These are phyloP conservation scores for Mucor plumbeus DNA, from an alignment of 371 early-diverging fungal species.

Conservation along the genomic window DNA sequence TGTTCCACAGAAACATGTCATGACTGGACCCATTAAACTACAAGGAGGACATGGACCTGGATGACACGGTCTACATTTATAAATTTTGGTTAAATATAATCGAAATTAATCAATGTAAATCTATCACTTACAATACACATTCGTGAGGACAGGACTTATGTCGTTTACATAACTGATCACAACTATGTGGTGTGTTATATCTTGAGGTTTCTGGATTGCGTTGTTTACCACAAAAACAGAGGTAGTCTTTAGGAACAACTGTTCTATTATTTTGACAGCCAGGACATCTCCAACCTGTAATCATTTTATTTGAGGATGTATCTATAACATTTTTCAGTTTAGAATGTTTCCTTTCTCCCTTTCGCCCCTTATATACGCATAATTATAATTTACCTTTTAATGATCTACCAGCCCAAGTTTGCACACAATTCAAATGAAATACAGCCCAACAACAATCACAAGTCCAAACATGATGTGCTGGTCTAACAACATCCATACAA, in stretches of 20 bases:
- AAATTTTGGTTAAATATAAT: not conserved
- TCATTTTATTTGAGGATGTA: constrained; percentile 37
- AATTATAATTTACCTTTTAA: constrained; percentile 48
- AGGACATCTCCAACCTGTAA: constrained; percentile 86
- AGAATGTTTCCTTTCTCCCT: no score
- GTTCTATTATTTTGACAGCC: constrained; percentile 85
- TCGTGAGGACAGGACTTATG: constrained; percentile 69
- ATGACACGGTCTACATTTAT: constrained; percentile 73
- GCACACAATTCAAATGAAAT: constrained; percentile 83
- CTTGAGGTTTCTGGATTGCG: constrained; percentile 69
- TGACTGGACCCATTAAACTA: constrained; percentile 74
- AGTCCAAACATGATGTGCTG: constrained; percentile 77
- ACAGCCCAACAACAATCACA: constrained; percentile 90
- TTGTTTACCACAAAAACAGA: constrained; percentile 90
- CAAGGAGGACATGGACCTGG: constrained; percentile 96
- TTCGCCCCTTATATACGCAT: not conserved
- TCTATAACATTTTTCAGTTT: constrained; percentile 14
- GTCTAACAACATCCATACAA: constrained; percentile 84
- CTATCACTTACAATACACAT: constrained; percentile 62
- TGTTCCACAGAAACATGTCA: constrained; percentile 85
- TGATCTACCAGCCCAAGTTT: constrained; percentile 77
- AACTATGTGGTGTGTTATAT: constrained; percentile 83
- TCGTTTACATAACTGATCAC: constrained; percentile 78
- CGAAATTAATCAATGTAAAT: not conserved
- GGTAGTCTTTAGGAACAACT: constrained; percentile 71